Evolutionary conservation across 2,329 filamentous ascomycete species (phyloP).

Genomic region (Fusarium penzigii): DNA sequence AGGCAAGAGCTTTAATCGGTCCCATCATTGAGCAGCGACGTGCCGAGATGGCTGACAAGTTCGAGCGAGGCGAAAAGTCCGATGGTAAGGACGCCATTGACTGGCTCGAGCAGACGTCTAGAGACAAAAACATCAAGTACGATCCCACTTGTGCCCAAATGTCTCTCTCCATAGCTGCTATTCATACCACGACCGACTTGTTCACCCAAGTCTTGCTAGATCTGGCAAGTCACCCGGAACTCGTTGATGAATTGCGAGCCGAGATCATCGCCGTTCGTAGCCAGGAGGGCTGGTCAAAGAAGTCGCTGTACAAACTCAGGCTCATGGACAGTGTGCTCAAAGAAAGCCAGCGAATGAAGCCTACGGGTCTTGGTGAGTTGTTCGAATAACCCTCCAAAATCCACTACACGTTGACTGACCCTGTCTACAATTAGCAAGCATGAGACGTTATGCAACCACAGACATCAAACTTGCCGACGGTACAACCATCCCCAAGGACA

Average conservation of each 20-base stretch:
- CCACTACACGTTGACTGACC: no score
- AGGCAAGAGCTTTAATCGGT: background rate
- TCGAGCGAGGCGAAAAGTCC: background rate
- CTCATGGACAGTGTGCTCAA: constrained; percentile 4
- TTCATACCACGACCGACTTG: constrained; percentile 3
- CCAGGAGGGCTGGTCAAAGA: background rate
- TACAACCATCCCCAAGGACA: background rate
- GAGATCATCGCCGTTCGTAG: background rate
- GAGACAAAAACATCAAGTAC: background rate
- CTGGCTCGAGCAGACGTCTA: background rate
- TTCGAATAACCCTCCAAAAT: no score
- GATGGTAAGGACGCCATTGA: background rate
- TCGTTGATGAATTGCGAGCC: background rate
- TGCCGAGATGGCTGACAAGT: background rate
- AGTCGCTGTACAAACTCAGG: background rate
- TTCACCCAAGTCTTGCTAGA: background rate
- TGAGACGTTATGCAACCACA: background rate
- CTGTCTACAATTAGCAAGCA: background rate
- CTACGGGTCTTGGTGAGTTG: background rate
- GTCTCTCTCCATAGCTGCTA: background rate
- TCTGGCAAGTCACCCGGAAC: background rate
- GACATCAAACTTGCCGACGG: background rate
- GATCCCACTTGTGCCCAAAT: background rate
- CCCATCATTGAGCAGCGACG: background rate
- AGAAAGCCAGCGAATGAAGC: background rate